A percentile compares a stretch with the other conserved stretches of the same genome.
Evolutionary conservation across 1,284 basidiomycete genomes (phyloP).

Genomic region (Exobasidium cylindrosporum): DNA sequence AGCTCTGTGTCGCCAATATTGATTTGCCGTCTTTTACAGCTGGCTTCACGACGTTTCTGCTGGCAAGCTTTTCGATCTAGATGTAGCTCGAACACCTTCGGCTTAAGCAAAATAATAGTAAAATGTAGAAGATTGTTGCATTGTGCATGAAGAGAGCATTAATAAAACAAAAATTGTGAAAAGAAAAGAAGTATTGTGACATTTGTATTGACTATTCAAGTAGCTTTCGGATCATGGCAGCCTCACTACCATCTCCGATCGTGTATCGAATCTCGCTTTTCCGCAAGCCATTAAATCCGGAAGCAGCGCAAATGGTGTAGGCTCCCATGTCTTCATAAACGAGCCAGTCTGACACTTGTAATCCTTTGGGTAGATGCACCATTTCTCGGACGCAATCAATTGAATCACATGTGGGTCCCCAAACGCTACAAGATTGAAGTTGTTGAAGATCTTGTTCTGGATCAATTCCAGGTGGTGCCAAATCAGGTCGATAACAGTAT

Average conservation of each 20-base stretch:
- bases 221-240: slow-evolving; percentile 9
- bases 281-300: slow-evolving; percentile 73
- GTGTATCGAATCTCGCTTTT: slow-evolving; percentile 57
- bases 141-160: neutral
- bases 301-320: slow-evolving; percentile 86
- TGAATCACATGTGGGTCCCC: slow-evolving; percentile 79
- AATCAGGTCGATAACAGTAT: slow-evolving; percentile 53
- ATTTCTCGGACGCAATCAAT: slow-evolving; percentile 65
- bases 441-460: slow-evolving; percentile 22
- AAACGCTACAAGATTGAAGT: slow-evolving; percentile 59
- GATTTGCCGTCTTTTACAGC: no score
- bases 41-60: slow-evolving; percentile 46
- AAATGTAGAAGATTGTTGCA: no score
- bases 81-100: slow-evolving; percentile 10
- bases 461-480: slow-evolving; percentile 31
- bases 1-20: no score
- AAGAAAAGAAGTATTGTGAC: neutral
- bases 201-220: neutral
- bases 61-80: slow-evolving; percentile 36
- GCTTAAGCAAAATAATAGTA: neutral
- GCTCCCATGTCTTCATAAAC: slow-evolving; percentile 89
- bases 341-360: slow-evolving; percentile 75
- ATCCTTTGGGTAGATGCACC: slow-evolving; percentile 38
- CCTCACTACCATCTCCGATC: slow-evolving; percentile 44
- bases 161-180: neutral